phyloP scores from a whole-genome alignment of 2,329 filamentous ascomycete species.

The Aaosphaeria arxii region DNA sequence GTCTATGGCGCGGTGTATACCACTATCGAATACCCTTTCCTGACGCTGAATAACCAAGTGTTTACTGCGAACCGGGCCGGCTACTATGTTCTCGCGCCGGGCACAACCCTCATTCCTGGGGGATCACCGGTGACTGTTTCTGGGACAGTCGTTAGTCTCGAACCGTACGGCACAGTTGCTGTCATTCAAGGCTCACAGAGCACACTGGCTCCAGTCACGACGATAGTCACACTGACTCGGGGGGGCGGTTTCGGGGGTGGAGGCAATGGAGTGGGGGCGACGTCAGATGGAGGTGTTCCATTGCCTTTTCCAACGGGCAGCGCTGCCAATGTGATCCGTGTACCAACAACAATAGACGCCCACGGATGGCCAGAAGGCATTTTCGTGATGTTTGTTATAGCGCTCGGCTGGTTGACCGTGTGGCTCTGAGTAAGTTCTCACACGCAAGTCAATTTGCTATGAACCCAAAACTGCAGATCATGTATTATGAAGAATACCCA shows the following conservation, averaged over 20 bases:
- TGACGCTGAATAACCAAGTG: slow-evolving; percentile 34
- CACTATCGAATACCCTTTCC: slow-evolving; percentile 20
- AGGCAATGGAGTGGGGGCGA: not conserved
- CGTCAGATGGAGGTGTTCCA: not conserved
- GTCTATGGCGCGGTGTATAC: slow-evolving; percentile 17
- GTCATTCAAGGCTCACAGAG: slow-evolving; percentile 23
- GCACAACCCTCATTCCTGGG: slow-evolving; percentile 35
- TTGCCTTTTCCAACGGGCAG: not conserved
- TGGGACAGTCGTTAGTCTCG: slow-evolving; percentile 32
- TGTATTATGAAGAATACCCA: slow-evolving; percentile 1
- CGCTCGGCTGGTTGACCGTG: slow-evolving; percentile 13
- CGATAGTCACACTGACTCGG: slow-evolving; percentile 10
- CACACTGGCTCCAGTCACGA: slow-evolving; percentile 17
- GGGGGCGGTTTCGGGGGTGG: not conserved
- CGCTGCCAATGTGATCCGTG: not conserved
- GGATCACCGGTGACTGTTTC: slow-evolving; percentile 32
- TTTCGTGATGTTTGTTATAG: slow-evolving; percentile 10
- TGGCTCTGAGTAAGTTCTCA: slow-evolving; percentile 7
- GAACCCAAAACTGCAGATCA: not conserved
- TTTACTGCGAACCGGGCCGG: slow-evolving; percentile 45
- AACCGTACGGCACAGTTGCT: slow-evolving; percentile 21
- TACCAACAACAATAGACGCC: not conserved
- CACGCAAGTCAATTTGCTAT: not conserved
- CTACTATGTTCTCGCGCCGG: slow-evolving; percentile 39
- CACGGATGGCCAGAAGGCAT: slow-evolving; percentile 11